These are phyloP conservation scores for Pyricularia pennisetigena DNA, from an alignment of 2,329 filamentous ascomycete genomes.

Conservation along the genomic window DNA sequence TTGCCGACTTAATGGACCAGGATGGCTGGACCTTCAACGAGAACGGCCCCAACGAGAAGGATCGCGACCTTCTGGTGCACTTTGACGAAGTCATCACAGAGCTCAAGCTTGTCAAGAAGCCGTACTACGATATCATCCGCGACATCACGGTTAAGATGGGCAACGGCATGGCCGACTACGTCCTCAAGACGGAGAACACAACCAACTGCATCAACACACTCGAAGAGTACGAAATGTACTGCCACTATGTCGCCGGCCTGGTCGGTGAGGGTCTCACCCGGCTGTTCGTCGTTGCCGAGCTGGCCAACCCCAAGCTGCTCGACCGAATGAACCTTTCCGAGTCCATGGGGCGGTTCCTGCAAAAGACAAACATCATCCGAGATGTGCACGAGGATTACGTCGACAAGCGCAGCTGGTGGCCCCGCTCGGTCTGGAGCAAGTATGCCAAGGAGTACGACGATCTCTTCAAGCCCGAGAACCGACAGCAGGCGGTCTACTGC, in stretches of 20 bases:
- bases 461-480: conserved; percentile 73
- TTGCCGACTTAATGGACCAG: conserved; percentile 66
- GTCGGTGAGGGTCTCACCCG: conserved; percentile 89
- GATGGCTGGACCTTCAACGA: conserved; percentile 87
- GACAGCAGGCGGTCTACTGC: conserved; percentile 70
- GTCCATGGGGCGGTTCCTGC: conserved; percentile 94
- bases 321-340: conserved; percentile 74
- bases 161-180: conserved; percentile 97
- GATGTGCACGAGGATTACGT: conserved; percentile 85
- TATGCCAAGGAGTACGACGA: conserved; percentile 85
- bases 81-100: conserved; percentile 82
- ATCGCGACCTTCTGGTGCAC: conserved; percentile 81
- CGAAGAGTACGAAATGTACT: conserved; percentile 91
- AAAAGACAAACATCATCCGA: conserved; percentile 98
- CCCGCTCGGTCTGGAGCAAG: conserved; percentile 94
- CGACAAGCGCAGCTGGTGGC: conserved; percentile 87
- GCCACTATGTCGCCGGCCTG: conserved; percentile 97
- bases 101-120: conserved; percentile 78
- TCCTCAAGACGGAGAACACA: conserved; percentile 71
- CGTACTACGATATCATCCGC: conserved; percentile 77
- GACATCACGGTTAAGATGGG: conserved; percentile 94
- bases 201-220: conserved; percentile 71
- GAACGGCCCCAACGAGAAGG: conserved; percentile 87
- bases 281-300: conserved; percentile 76
- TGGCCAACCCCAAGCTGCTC: conserved; percentile 77